phyloP scores from a whole-genome alignment of 164 flowering plant genomes.

The Pachysandra terminalis region DNA sequence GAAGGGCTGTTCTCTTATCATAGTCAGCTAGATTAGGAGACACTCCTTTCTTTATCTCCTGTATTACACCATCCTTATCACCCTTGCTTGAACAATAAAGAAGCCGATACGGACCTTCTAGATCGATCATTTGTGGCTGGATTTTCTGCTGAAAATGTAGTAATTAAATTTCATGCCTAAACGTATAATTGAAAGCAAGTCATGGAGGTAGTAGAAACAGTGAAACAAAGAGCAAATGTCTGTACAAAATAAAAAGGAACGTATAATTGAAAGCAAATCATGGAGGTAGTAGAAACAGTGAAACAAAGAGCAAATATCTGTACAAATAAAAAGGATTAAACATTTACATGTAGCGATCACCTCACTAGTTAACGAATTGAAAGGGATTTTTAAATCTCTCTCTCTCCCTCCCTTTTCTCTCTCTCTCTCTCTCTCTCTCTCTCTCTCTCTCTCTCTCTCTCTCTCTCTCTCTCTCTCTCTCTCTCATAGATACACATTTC shows the following conservation, averaged over 20 bases:
- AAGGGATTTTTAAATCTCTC: too few species aligned
- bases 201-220: background rate
- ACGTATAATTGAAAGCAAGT: background rate
- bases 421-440: too few species aligned
- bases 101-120: conserved; percentile 49
- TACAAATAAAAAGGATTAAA: background rate
- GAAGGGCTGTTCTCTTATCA: conserved; percentile 66
- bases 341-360: background rate
- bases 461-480: too few species aligned
- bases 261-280: background rate
- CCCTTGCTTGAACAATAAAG: conserved; percentile 52
- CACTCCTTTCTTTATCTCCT: conserved; percentile 50
- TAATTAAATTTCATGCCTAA: background rate
- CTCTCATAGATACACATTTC: too few species aligned
- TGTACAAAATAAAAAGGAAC: too few species aligned
- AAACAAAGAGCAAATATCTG: background rate
- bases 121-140: conserved; percentile 19
- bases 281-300: background rate
- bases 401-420: too few species aligned
- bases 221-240: background rate
- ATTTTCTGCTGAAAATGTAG: conserved; percentile 8
- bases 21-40: conserved; percentile 50
- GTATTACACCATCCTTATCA: conserved; percentile 50
- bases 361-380: background rate
- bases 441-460: too few species aligned